phyloP scores from a whole-genome alignment of 164 flowering plant genomes.

The Vitis rupestris region DNA sequence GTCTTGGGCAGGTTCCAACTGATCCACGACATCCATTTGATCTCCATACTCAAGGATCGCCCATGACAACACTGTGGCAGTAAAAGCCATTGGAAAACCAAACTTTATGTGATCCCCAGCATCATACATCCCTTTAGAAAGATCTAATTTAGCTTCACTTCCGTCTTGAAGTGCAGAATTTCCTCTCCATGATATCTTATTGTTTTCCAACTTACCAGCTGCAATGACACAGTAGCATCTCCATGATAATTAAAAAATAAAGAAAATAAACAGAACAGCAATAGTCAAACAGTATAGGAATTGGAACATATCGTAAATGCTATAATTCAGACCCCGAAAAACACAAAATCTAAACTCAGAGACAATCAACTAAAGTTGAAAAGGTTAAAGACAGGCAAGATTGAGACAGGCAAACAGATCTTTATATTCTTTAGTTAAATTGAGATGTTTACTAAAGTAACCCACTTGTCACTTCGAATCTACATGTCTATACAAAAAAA shows the following conservation, averaged over 20 bases:
- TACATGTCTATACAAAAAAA: not conserved
- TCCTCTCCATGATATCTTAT: conserved; percentile 73
- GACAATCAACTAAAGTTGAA: not conserved
- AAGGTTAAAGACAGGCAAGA: not conserved
- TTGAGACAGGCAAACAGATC: not conserved
- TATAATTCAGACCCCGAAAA: not conserved
- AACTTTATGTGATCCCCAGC: conserved; percentile 97
- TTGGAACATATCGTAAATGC: not conserved
- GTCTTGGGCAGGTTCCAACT: conserved; percentile 67
- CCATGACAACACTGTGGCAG: conserved; percentile 94
- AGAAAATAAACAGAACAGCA: not conserved
- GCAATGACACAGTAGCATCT: conserved; percentile 17
- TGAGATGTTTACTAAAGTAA: not conserved
- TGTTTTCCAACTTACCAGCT: conserved; percentile 61
- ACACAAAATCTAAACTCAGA: not conserved
- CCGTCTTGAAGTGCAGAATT: conserved; percentile 76
- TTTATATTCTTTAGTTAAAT: not conserved
- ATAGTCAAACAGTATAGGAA: not conserved
- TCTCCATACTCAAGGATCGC: conserved; percentile 96
- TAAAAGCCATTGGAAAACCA: conserved; percentile 91
- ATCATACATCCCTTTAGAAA: conserved; percentile 95
- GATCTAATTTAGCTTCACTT: conserved; percentile 57
- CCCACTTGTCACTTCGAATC: not conserved
- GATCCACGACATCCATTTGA: conserved; percentile 72
- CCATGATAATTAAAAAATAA: not conserved